phyloP scores from a whole-genome alignment of 1,284 basidiomycete genomes.

The Leccinum pachyderme region DNA sequence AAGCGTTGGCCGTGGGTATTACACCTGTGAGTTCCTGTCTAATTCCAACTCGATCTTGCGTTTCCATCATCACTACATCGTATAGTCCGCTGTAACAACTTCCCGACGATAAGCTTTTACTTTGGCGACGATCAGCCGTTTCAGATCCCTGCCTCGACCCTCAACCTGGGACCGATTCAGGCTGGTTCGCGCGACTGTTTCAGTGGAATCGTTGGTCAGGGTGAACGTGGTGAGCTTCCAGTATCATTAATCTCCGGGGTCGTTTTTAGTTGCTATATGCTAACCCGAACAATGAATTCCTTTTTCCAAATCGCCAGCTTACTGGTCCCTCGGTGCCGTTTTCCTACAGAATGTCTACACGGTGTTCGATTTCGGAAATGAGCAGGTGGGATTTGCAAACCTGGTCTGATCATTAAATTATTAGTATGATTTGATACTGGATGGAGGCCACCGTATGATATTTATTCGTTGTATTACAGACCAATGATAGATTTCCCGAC shows the following conservation, averaged over 20 bases:
- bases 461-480: no score
- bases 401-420: not conserved
- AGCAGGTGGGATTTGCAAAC: not conserved
- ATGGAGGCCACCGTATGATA: no score
- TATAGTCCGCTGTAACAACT: no score
- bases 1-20: no score
- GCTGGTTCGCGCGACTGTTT: not conserved
- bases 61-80: not conserved
- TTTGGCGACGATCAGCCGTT: no score
- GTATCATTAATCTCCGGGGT: not conserved
- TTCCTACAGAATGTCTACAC: not conserved
- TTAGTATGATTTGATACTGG: no score
- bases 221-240: not conserved
- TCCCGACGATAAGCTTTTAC: no score
- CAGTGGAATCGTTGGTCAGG: not conserved
- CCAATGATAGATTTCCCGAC: no score
- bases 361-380: not conserved
- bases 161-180: not conserved
- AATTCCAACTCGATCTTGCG: not conserved
- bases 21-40: not conserved
- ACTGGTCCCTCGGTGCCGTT: not conserved
- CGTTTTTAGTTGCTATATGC: not conserved
- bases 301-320: not conserved
- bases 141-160: not conserved
- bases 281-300: not conserved